Evolutionary conservation across 768 basidiomycete genomes (phyloP).

Genomic region (Trametes cubensis): DNA sequence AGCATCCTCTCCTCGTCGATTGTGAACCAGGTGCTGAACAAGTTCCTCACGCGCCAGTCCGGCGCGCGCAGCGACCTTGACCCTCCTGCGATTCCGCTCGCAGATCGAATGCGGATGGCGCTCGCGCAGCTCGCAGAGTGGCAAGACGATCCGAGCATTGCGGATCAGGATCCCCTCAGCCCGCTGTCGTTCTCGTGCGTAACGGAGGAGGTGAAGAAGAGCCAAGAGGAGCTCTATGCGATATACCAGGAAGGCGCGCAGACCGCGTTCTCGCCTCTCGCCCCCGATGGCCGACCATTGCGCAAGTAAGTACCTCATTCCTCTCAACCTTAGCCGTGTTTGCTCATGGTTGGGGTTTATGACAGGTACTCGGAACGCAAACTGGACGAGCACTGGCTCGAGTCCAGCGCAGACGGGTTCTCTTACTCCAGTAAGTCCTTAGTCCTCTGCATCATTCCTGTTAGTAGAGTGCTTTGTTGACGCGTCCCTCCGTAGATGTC

Average conservation of each 20-base stretch:
- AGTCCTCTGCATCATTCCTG: not conserved
- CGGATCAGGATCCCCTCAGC: conserved; percentile 56
- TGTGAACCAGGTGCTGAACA: conserved; percentile 62
- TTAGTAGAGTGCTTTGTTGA: not conserved
- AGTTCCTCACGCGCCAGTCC: conserved; percentile 62
- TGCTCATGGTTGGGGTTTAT: not conserved
- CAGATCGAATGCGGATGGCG: conserved; percentile 58
- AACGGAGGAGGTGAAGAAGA: conserved; percentile 50
- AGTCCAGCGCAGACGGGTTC: conserved; percentile 54
- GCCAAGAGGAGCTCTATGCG: conserved; percentile 52
- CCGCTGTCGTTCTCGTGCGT: conserved; percentile 71
- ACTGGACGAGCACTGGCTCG: conserved; percentile 60
- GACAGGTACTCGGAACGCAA: conserved; percentile 59
- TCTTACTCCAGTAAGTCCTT: conserved; percentile 53
- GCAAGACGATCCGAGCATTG: conserved; percentile 47
- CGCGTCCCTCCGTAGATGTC: conserved; percentile 1
- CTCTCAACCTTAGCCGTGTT: not conserved
- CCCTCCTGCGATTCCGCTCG: conserved; percentile 37
- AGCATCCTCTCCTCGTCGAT: conserved; percentile 60
- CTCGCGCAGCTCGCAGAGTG: conserved; percentile 56
- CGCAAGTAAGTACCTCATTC: conserved; percentile 51
- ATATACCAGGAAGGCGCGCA: conserved; percentile 49
- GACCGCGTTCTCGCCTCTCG: conserved; percentile 57
- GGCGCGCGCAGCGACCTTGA: conserved; percentile 51
- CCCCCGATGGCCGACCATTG: conserved; percentile 58